These are phyloP conservation scores for Hyphopichia pseudoburtonii DNA, from an alignment of 1,139 yeast genomes.

Conservation along the genomic window DNA sequence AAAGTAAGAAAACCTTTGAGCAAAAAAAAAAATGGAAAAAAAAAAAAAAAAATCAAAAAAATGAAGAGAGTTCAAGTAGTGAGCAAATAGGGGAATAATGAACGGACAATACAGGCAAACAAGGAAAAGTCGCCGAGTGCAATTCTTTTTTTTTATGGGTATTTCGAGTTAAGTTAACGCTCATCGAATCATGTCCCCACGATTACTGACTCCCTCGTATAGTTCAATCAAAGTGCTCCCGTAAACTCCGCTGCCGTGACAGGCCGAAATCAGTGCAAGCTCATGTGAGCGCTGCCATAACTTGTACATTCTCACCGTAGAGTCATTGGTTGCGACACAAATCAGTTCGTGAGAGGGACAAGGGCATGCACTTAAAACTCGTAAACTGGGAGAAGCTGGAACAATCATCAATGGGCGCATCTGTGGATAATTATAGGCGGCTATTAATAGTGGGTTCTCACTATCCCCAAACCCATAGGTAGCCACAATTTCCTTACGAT, in stretches of 20 bases:
- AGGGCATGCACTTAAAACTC: conserved; percentile 64
- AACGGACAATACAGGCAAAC: too few relatives aligned
- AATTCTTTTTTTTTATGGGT: too few relatives aligned
- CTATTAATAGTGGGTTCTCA: conserved; percentile 45
- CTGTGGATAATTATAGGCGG: conserved; percentile 66
- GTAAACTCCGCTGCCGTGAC: conserved; percentile 26
- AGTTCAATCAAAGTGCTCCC: conserved; percentile 63
- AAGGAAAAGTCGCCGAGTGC: too few relatives aligned
- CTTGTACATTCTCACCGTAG: conserved; percentile 69
- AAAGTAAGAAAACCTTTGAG: too few relatives aligned
- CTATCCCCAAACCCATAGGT: conserved; percentile 77
- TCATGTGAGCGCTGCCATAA: conserved; percentile 53
- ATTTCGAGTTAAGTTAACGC: too few relatives aligned
- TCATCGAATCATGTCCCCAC: conserved; percentile 18
- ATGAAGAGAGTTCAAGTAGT: too few relatives aligned
- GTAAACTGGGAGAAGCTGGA: conserved; percentile 49
- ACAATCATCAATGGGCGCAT: conserved; percentile 53
- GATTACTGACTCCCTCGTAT: conserved; percentile 49
- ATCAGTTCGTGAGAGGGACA: conserved; percentile 64
- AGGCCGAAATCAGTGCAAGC: background rate
- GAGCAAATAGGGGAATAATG: background rate
- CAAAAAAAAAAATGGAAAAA: too few relatives aligned
- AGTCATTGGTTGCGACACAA: conserved; percentile 76
- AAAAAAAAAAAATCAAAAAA: too few relatives aligned
- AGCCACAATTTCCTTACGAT: conserved; percentile 63